Conservation (phyloP, 331 rosid species). For the Telfairia occidentalis region DNA sequence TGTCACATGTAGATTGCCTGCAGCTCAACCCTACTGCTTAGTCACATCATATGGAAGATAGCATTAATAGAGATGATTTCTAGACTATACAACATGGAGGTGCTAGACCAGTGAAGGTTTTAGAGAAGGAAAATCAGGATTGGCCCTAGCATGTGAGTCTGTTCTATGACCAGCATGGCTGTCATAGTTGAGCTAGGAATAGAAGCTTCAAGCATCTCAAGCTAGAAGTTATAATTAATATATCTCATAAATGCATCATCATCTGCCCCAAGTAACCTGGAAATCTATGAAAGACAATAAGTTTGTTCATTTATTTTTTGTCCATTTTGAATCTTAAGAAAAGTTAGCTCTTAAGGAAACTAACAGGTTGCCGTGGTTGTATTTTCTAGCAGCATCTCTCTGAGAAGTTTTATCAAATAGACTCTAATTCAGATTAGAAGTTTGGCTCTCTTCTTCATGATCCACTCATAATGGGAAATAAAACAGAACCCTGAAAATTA, state of each 20-base stretch:
- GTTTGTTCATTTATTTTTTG: not conserved
- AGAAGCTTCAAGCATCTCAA: not conserved
- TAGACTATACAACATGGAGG: not conserved
- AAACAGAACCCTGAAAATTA: not conserved
- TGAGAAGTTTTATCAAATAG: not conserved
- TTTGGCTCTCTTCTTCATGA: not conserved
- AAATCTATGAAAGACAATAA: not conserved
- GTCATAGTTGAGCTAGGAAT: not conserved
- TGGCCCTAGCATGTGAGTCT: not conserved
- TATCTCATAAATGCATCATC: not conserved
- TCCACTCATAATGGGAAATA: not conserved
- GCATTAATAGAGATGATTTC: not conserved
- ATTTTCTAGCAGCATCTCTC: not conserved
- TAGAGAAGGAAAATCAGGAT: not conserved
- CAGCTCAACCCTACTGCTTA: not conserved
- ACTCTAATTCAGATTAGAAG: not conserved
- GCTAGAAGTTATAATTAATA: not conserved
- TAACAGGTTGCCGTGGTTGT: not conserved
- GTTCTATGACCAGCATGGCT: not conserved
- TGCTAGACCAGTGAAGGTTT: not conserved
- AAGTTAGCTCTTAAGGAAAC: not conserved
- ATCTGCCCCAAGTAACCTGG: not conserved
- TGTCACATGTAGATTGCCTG: not conserved
- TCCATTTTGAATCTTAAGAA: not conserved
- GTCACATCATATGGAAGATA: not conserved